These are phyloP conservation scores for Pouteria campechiana DNA, from an alignment of 179 eudicot genomes.

Conservation along the genomic window DNA sequence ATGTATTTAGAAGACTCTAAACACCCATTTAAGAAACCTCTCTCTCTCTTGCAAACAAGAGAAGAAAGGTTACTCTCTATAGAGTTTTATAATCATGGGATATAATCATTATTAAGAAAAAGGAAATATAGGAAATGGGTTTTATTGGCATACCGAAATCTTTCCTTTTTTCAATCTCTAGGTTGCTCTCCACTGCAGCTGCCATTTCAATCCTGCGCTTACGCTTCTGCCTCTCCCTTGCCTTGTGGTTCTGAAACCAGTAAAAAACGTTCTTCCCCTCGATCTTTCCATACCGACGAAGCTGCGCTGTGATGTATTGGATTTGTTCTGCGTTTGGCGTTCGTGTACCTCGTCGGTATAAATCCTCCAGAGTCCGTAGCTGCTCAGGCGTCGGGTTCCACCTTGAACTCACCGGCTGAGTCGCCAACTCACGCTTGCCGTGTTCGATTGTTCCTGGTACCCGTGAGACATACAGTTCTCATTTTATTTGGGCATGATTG, in stretches of 20 bases:
- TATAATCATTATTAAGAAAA: no score
- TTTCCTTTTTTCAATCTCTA: slow-evolving; percentile 7
- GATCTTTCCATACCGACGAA: slow-evolving; percentile 54
- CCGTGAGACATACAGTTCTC: no score
- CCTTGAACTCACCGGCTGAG: slow-evolving; percentile 47
- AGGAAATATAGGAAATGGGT: no score
- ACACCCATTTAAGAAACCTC: no score
- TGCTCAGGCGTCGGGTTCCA: slow-evolving; percentile 92
- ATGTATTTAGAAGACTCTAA: no score
- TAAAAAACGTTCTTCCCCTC: slow-evolving; percentile 60
- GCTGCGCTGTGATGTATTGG: slow-evolving; percentile 68
- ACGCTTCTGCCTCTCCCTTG: slow-evolving; percentile 65
- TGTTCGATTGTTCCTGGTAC: slow-evolving; percentile 12
- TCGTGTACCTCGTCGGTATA: slow-evolving; percentile 60
- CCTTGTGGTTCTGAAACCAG: slow-evolving; percentile 73
- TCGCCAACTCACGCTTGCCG: slow-evolving; percentile 16
- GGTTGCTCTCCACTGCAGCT: slow-evolving; percentile 1
- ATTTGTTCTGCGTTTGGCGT: slow-evolving; percentile 78
- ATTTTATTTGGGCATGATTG: no score
- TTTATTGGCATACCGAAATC: slow-evolving; percentile 20
- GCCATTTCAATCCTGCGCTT: slow-evolving; percentile 46
- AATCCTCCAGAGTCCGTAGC: slow-evolving; percentile 47
- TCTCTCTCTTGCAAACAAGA: no score
- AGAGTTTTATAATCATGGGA: no score
- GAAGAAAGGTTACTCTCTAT: no score